Evolutionary conservation across 768 basidiomycete species (phyloP).

Genomic region (Lentinula raphanica): DNA sequence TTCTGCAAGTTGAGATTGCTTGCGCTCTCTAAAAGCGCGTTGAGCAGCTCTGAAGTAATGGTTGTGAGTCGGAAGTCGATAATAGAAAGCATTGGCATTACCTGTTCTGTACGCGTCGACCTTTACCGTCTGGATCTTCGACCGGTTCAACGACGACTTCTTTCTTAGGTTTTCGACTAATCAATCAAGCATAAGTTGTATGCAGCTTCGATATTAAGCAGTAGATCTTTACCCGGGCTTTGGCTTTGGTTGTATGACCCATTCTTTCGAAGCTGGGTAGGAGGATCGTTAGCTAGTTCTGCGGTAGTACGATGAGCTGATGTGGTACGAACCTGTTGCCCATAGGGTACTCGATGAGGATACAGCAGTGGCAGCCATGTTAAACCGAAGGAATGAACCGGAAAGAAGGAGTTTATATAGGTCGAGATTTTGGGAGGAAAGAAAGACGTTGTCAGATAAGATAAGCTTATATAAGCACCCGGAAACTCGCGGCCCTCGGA

Average conservation of each 20-base stretch:
- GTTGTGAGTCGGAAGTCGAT: slow-evolving; percentile 8
- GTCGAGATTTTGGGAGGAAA: slow-evolving; percentile 13
- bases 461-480: slow-evolving; percentile 25
- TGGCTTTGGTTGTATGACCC: slow-evolving; percentile 82
- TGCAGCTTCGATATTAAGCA: not conserved
- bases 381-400: slow-evolving; percentile 8
- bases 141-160: slow-evolving; percentile 30
- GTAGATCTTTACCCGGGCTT: slow-evolving; percentile 52
- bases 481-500: slow-evolving; percentile 24
- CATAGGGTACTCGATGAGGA: slow-evolving; percentile 59
- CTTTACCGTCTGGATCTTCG: slow-evolving; percentile 45
- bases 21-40: slow-evolving; percentile 85
- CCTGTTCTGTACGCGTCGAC: slow-evolving; percentile 77
- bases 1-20: slow-evolving; percentile 83
- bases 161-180: slow-evolving; percentile 71
- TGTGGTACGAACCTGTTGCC: slow-evolving; percentile 57
- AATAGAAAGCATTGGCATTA: slow-evolving; percentile 13
- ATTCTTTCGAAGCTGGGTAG: slow-evolving; percentile 73
- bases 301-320: not conserved
- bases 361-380: slow-evolving; percentile 24
- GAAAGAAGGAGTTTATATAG: slow-evolving; percentile 16
- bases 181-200: not conserved
- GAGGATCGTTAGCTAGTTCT: not conserved
- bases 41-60: slow-evolving; percentile 62
- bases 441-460: slow-evolving; percentile 44